Conservation (phyloP, 257 asterid genomes). For the Petunia axillaris region DNA sequence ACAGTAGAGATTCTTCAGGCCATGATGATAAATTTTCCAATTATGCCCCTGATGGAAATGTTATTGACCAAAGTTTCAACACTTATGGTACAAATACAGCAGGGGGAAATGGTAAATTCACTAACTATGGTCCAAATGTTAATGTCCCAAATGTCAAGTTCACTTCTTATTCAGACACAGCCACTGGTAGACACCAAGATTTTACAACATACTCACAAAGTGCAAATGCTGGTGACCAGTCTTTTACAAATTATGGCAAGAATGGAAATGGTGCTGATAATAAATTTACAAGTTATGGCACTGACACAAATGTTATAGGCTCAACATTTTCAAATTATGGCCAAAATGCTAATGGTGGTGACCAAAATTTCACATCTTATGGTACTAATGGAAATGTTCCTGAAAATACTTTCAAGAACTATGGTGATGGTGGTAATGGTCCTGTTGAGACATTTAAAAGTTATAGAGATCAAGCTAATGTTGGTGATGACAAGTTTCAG, state of each 20-base stretch:
- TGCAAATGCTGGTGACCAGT: slow-evolving; percentile 67
- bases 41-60: slow-evolving; percentile 57
- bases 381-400: slow-evolving; percentile 63
- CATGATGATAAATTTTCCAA: slow-evolving; percentile 53
- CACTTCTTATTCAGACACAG: slow-evolving; percentile 66
- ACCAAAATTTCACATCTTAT: slow-evolving; percentile 65
- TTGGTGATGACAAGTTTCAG: slow-evolving; percentile 73
- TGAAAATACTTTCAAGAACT: slow-evolving; percentile 55
- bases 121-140: slow-evolving; percentile 38
- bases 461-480: slow-evolving; percentile 77
- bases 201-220: slow-evolving; percentile 48
- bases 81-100: slow-evolving; percentile 63
- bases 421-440: slow-evolving; percentile 62
- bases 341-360: slow-evolving; percentile 49
- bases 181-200: slow-evolving; percentile 54
- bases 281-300: slow-evolving; percentile 65
- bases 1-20: slow-evolving; percentile 71
- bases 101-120: slow-evolving; percentile 67
- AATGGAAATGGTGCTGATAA: slow-evolving; percentile 65
- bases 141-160: slow-evolving; percentile 62
- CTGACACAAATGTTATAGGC: slow-evolving; percentile 59
- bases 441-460: slow-evolving; percentile 57
- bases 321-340: slow-evolving; percentile 75
- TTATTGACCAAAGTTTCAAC: slow-evolving; percentile 68
- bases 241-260: slow-evolving; percentile 70